Evolutionary conservation across 768 basidiomycete species (phyloP).

Genomic region (Pisolithus tinctorius): DNA sequence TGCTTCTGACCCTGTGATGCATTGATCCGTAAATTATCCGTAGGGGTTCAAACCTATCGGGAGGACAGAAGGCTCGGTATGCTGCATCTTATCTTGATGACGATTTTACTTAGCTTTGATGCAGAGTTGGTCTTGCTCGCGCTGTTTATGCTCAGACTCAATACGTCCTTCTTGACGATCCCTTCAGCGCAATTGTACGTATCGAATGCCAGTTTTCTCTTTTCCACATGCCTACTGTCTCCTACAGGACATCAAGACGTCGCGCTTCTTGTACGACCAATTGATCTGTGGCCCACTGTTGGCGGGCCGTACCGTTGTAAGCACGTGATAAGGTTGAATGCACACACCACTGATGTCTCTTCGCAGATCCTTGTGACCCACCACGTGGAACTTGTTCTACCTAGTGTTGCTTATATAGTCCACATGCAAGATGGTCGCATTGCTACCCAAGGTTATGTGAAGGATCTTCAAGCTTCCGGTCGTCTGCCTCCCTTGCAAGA

Average conservation of each 20-base stretch:
- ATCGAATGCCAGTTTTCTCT: not conserved
- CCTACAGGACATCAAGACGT: conserved; percentile 59
- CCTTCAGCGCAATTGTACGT: conserved; percentile 74
- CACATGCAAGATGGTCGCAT: conserved; percentile 80
- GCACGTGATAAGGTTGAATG: conserved; percentile 7
- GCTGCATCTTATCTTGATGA: conserved; percentile 3
- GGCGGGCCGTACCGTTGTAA: conserved; percentile 58
- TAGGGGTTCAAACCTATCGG: conserved; percentile 69
- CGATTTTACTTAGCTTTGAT: conserved; percentile 1
- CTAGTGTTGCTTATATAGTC: conserved; percentile 65
- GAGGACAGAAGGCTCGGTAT: conserved; percentile 77
- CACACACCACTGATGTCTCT: not conserved
- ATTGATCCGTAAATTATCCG: not conserved
- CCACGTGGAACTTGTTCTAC: conserved; percentile 76
- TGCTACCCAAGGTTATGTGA: conserved; percentile 63
- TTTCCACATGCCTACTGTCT: not conserved
- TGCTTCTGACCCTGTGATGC: not conserved
- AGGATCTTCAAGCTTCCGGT: conserved; percentile 56
- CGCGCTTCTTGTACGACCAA: conserved; percentile 54
- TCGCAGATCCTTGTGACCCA: conserved; percentile 67
- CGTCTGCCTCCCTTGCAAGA: conserved; percentile 55
- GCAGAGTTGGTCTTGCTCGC: conserved; percentile 74
- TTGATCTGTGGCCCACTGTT: conserved; percentile 64
- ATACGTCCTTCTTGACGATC: conserved; percentile 74
- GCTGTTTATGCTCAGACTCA: conserved; percentile 70